A percentile compares a stretch with the other conserved stretches of the same genome.
phyloP scores from a whole-genome alignment of 495 filamentous ascomycete genomes.

The Penicillium pancosmium region DNA sequence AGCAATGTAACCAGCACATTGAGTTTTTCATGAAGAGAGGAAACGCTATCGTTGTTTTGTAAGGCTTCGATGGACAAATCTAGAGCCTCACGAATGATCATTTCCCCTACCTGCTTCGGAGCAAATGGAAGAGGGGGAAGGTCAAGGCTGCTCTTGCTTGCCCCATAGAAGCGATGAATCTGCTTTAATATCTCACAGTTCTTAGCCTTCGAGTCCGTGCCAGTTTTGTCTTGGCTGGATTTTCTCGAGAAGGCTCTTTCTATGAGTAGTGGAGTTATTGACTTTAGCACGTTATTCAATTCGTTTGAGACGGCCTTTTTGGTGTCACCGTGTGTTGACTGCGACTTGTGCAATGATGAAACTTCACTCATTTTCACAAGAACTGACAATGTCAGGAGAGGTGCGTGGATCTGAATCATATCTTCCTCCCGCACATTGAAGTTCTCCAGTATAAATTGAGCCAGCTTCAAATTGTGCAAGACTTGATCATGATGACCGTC shows the following conservation, averaged over 20 bases:
- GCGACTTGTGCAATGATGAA: constrained; percentile 12
- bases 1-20: constrained; percentile 59
- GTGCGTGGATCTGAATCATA: constrained; percentile 86
- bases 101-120: constrained; percentile 56
- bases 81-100: constrained; percentile 64
- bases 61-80: constrained; percentile 51
- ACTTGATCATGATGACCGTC: constrained; percentile 51
- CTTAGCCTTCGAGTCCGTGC: constrained; percentile 25
- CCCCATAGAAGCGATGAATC: constrained; percentile 66
- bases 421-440: constrained; percentile 97
- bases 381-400: constrained; percentile 68
- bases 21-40: constrained; percentile 42
- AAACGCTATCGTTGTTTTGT: constrained; percentile 22
- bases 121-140: constrained; percentile 58
- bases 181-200: constrained; percentile 56
- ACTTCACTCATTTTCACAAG: constrained; percentile 56
- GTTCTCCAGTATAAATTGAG: constrained; percentile 78
- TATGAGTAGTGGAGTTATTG: constrained; percentile 61
- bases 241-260: constrained; percentile 67
- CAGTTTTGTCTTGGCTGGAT: constrained; percentile 27
- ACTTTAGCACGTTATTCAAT: constrained; percentile 38
- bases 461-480: constrained; percentile 59
- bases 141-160: constrained; percentile 47
- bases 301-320: constrained; percentile 28
- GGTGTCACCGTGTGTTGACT: constrained; percentile 16